Percentiles rank a stretch among this genome's conserved stretches.
Evolutionary conservation across 768 basidiomycete genomes (phyloP).

Genomic region (Pisolithus marmoratus): DNA sequence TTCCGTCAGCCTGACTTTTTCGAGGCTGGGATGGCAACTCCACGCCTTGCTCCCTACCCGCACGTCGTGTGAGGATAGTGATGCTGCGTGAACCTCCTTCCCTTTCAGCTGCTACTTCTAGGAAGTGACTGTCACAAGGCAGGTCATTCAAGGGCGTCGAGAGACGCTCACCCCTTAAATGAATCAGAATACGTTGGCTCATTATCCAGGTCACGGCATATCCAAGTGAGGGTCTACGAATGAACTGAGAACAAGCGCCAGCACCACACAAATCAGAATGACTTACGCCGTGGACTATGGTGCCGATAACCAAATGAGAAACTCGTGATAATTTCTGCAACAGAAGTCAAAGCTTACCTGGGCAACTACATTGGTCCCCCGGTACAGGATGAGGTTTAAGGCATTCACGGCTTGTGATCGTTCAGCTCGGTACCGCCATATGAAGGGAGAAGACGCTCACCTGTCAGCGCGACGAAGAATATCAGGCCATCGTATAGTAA

Average conservation of each 20-base stretch:
- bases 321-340: background rate
- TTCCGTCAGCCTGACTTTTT: no score
- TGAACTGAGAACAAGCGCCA: background rate
- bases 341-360: constrained; percentile 33
- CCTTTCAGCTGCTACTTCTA: background rate
- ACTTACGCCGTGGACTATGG: constrained; percentile 47
- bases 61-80: background rate
- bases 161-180: constrained; percentile 42
- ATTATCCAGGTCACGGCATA: constrained; percentile 57
- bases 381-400: constrained; percentile 48
- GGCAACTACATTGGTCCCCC: constrained; percentile 29
- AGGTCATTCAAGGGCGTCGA: background rate
- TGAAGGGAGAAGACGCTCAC: constrained; percentile 19
- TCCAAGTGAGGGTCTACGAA: constrained; percentile 44
- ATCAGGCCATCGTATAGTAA: constrained; percentile 65
- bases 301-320: constrained; percentile 3
- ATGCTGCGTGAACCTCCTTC: background rate
- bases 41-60: background rate
- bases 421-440: background rate
- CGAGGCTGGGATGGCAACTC: background rate
- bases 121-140: background rate
- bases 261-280: background rate
- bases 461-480: constrained; percentile 53
- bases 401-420: constrained; percentile 39
- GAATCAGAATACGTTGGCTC: constrained; percentile 53